Percentiles rank a stretch among this genome's conserved stretches.
These are phyloP conservation scores for Thelephora aurantiotincta DNA, from an alignment of 768 basidiomycete genomes.

Conservation along the genomic window DNA sequence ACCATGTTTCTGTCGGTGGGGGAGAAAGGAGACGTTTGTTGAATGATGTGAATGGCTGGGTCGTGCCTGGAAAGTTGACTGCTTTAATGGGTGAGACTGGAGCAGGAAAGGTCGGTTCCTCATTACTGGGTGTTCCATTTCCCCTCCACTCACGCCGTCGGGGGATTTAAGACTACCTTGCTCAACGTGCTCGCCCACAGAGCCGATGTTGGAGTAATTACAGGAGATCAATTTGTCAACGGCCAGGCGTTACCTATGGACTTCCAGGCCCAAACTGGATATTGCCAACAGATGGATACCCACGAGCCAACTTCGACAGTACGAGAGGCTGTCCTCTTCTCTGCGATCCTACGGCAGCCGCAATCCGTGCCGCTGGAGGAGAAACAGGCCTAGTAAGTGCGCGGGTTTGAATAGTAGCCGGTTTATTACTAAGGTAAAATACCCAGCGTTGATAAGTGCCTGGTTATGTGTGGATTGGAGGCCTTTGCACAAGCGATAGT, in stretches of 20 bases:
- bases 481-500: constrained; percentile 54
- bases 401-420: not conserved
- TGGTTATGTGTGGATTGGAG: constrained; percentile 52
- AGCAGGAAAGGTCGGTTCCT: constrained; percentile 26
- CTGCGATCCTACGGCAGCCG: constrained; percentile 69
- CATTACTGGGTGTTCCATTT: not conserved
- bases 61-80: constrained; percentile 67
- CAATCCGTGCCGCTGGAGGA: constrained; percentile 44
- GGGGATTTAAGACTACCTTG: constrained; percentile 25
- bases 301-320: constrained; percentile 68
- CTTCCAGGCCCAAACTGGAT: constrained; percentile 54
- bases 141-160: not conserved
- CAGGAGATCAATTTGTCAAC: constrained; percentile 31
- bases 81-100: constrained; percentile 60
- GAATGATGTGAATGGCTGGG: constrained; percentile 65
- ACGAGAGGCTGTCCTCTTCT: constrained; percentile 67
- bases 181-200: constrained; percentile 33
- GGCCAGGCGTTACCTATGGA: constrained; percentile 28
- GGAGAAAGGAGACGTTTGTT: constrained; percentile 37
- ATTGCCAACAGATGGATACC: constrained; percentile 77
- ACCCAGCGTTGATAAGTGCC: constrained; percentile 35
- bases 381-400: constrained; percentile 64
- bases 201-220: constrained; percentile 21
- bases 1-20: constrained; percentile 41
- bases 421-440: not conserved